These are phyloP conservation scores for Auriscalpium microsporum DNA, from an alignment of 768 basidiomycete species.

Conservation along the genomic window DNA sequence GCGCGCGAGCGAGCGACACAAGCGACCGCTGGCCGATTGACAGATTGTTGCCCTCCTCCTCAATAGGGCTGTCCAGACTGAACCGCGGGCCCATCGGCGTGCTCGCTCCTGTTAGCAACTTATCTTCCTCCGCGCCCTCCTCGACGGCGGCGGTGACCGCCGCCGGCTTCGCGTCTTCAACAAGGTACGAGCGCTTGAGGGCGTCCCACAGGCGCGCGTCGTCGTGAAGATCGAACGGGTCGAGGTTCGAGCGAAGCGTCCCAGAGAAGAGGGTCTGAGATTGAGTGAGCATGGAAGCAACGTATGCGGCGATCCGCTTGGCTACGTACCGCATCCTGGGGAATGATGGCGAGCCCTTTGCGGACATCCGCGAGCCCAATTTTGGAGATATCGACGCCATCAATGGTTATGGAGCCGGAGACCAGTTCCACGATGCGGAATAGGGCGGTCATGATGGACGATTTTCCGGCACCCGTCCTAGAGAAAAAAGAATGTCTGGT, in stretches of 20 bases:
- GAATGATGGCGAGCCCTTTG: slow-evolving; percentile 66
- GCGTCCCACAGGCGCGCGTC: slow-evolving; percentile 86
- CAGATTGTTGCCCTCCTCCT: slow-evolving; percentile 81
- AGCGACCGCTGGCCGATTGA: slow-evolving; percentile 77
- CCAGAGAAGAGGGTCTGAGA: slow-evolving; percentile 41
- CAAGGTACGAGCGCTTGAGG: slow-evolving; percentile 73
- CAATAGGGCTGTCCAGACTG: slow-evolving; percentile 74
- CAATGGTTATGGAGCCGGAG: slow-evolving; percentile 68
- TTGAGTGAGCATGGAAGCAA: background rate
- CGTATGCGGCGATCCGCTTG: background rate
- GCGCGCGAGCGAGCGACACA: slow-evolving; percentile 80
- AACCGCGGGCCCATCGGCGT: slow-evolving; percentile 37
- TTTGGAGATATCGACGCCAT: slow-evolving; percentile 75
- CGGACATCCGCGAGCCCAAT: slow-evolving; percentile 73
- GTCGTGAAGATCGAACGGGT: slow-evolving; percentile 77
- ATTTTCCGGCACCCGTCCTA: slow-evolving; percentile 80
- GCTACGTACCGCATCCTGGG: slow-evolving; percentile 64
- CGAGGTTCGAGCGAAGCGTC: slow-evolving; percentile 78
- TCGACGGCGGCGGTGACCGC: slow-evolving; percentile 21
- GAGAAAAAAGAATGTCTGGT: background rate
- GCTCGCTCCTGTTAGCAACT: slow-evolving; percentile 21
- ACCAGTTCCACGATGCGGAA: slow-evolving; percentile 78
- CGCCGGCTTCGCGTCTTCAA: slow-evolving; percentile 38
- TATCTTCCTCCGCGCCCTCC: slow-evolving; percentile 32
- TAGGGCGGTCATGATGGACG: slow-evolving; percentile 81